Evolutionary conservation across 2,329 filamentous ascomycete genomes (phyloP), one percentile per base, ranked within the genome.

Genomic region (Aureobasidium sp.): DNA sequence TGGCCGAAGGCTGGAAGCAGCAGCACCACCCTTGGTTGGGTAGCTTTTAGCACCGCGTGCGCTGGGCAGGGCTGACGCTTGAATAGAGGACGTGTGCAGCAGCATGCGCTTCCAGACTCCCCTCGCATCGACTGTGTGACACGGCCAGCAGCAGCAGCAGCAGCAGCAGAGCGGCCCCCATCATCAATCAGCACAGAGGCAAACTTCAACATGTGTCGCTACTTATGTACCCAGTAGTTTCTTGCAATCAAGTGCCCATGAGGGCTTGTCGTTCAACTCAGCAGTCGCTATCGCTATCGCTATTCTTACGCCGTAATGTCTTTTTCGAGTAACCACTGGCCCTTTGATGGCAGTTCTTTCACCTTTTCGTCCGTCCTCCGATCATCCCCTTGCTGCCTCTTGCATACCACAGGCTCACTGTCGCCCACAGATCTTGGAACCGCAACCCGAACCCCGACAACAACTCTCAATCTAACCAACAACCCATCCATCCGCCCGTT

Each of bases 231-330:
- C 13, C 43, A 27, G 40, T 55, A 55, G 51, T 31, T 43, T 21
- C 25, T 31, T 27, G 25, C 37, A 55, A 55, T 43, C 19, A 55
- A 42, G 35, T 53, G 49, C 35, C n/a, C 37, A 21, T 42, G 37
- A 55, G 25, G 37, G 2, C 17, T 33, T n/a, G 38, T 37, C 50
- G 50, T 42, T 17, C 51, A 55, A 33, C 37, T 43, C 15, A 55
- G 51, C 51, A 31, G 25, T 33, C 38, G 51, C 27, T 55, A 43
- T 23, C 46, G 27, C 27, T 55, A 43, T 23, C 46, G 27, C 45
- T 47, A 47, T 50, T 21, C 49, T 38, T 29, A 53, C 27, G 23
- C n/a, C 25, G 38, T 55, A 15, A 55, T 55, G 51, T 55, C 51
- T 43, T 55, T 27, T 33, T 43, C 51, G 37, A 42, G 25, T 29